These are phyloP conservation scores for Syncephalastrum monosporum DNA, from an alignment of 371 early-diverging fungal species.

Conservation along the genomic window DNA sequence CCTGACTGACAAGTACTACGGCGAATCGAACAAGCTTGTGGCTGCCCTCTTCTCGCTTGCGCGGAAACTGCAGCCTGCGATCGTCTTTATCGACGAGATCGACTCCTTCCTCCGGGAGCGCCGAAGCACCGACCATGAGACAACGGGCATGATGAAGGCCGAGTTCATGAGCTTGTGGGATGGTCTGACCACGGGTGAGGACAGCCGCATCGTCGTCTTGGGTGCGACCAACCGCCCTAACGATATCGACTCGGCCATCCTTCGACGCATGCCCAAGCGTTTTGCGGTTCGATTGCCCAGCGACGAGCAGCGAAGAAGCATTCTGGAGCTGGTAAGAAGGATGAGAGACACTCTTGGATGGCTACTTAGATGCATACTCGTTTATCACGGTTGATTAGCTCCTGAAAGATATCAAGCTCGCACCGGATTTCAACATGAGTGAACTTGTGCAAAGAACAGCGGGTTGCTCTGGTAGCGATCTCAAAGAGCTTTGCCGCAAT, in stretches of 20 bases:
- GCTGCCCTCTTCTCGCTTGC: constrained; percentile 93
- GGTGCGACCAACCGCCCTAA: constrained; percentile 98
- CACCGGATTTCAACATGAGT: constrained; percentile 69
- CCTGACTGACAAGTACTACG: constrained; percentile 96
- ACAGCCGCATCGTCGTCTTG: constrained; percentile 77
- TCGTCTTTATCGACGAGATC: constrained; percentile 98
- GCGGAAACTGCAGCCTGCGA: constrained; percentile 89
- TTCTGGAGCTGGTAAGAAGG: constrained; percentile 73
- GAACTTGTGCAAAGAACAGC: constrained; percentile 75
- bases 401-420: constrained; percentile 67
- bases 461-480: constrained; percentile 92
- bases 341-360: not conserved
- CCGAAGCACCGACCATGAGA: constrained; percentile 90
- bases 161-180: constrained; percentile 99
- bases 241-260: constrained; percentile 95
- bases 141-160: constrained; percentile 96
- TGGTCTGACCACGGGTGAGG: constrained; percentile 84
- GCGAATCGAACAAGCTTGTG: constrained; percentile 94
- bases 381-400: constrained; percentile 45
- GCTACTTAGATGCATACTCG: not conserved
- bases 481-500: constrained; percentile 95
- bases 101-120: constrained; percentile 96
- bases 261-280: constrained; percentile 96
- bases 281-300: constrained; percentile 90
- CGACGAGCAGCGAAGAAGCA: constrained; percentile 84